A percentile compares a stretch with the other conserved stretches of the same genome.
phyloP scores from a whole-genome alignment of 345 rosid genomes.

The Anacardium occidentale region DNA sequence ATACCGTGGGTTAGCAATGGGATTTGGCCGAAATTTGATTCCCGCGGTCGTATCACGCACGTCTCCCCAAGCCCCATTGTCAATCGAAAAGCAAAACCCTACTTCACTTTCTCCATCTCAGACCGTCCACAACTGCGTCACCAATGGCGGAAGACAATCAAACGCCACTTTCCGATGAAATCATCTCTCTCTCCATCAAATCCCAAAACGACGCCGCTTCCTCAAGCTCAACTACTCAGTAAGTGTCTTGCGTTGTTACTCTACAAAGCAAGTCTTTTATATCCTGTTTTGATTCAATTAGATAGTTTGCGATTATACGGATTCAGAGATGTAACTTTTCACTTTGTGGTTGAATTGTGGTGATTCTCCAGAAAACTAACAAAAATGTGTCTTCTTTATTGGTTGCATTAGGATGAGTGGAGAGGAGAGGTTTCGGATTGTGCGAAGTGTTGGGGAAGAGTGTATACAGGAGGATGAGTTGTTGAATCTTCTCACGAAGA shows the following conservation, averaged over 20 bases:
- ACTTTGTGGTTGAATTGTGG: not conserved
- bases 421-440: conserved; percentile 64
- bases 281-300: not conserved
- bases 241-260: not conserved
- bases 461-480: conserved; percentile 86
- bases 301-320: not conserved
- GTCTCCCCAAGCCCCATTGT: too few species aligned
- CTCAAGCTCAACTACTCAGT: conserved; percentile 9
- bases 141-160: conserved; percentile 9
- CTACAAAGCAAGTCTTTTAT: not conserved
- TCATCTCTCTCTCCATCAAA: not conserved
- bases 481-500: conserved; percentile 64
- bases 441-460: conserved; percentile 83
- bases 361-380: not conserved
- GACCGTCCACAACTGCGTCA: not conserved
- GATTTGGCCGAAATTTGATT: too few species aligned
- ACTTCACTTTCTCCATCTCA: not conserved
- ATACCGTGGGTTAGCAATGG: too few species aligned
- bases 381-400: not conserved
- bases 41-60: too few species aligned
- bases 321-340: not conserved
- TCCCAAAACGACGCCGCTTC: not conserved
- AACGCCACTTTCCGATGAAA: not conserved
- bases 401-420: conserved; percentile 44
- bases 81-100: not conserved